Evolutionary conservation across 2,329 filamentous ascomycete genomes (phyloP), one percentile per base, ranked within the genome.

Genomic region (Fusarium sp.): DNA sequence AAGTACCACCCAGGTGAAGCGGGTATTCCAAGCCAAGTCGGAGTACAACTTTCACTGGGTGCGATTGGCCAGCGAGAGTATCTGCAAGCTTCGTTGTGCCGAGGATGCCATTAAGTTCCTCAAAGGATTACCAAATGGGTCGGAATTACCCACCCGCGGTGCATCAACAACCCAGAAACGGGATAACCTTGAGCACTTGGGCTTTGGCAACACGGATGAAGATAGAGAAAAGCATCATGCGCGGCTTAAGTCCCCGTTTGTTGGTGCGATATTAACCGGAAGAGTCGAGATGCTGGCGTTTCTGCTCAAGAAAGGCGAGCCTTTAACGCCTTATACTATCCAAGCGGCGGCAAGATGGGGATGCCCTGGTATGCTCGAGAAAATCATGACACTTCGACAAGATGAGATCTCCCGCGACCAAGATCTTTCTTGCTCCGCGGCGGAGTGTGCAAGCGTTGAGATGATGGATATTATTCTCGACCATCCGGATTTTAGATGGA

Each of bases 31-130:
- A 42, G 48, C 66, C 17, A 77, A 73, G 41, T 69, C 70, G 8
- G 69, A 71, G 48, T 67, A 69, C 12, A 77, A 63, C 15, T 77
- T 77, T 26, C 62, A 77, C 15, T 77, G 73, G 74, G 58, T 76
- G 26, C 71, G 71, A 32, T 67, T 72, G 27, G 74, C 71, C 15
- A 74, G 75, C 32, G 45, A 67, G 45, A 73, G 73, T 32, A 66
- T 77, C 2, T 62, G 70, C 20, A 38, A 50, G 14, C 41, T 68
- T 30, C 56, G 60, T 27, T 73, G 71, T 9, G 73, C 74, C 2
- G 75, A 75, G 27, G 55, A 77, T 30, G 73, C 70, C 20, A 52
- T 76, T 30, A 40, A 62, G 48, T 42, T 40, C 13, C 60, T 75
- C 11, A 55, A 74, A 46, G 56, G 35, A n/a, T 42, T 77, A 13